Base-by-base conservation (phyloP, 2,329 filamentous ascomycete species). In the Pestalotiopsis sp. region DNA sequence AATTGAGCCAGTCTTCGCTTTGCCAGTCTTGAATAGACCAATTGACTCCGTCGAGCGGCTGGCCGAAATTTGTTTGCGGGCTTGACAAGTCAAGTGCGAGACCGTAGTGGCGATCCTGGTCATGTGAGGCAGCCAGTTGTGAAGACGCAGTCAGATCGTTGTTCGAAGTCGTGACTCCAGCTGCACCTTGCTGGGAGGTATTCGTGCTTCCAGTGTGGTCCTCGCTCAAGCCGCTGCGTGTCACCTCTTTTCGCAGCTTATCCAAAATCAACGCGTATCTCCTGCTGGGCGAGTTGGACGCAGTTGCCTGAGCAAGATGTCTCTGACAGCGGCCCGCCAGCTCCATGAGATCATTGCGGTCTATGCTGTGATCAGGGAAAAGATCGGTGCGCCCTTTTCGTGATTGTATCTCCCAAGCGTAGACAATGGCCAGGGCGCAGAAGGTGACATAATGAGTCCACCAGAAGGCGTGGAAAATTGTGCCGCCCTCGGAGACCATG, bases 251-350 rank as follows among this genome's bases (percentile, higher is more conserved):
- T 14, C 83, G 77, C 11, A 88, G 74, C 70, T 87, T 85, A 63
- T 87, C 84, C 0, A 89, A 79, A 1, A 89, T 85, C 7, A 87
- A 78, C 59, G 81, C 83, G 70, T 88, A 89, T 4, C 85, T 76
- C 31, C 83, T 79, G 39, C 79, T 86, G 31, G 79, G 85, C 52
- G 78, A 84, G 71, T 81, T 82, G 64, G 71, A 77, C 52, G 72
- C 79, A 52, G 75, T 81, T 11, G 79, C 79, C 65, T 77, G 73
- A 2, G 78, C 77, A 1, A 88, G 81, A 69, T 84, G 83, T 0
- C 73, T 76, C 56, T 86, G 84, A 65, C 85, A 86, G 41, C 77
- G 76, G n/a, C 84, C 82, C 1, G 85, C 83, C 4, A 83, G 73
- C 11, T 80, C 72, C 38, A 84, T 76, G 3, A 85, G 75, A 39